Evolutionary conservation across 1,139 yeast species (phyloP).

Genomic region (Scheffersomyces stambukii): DNA sequence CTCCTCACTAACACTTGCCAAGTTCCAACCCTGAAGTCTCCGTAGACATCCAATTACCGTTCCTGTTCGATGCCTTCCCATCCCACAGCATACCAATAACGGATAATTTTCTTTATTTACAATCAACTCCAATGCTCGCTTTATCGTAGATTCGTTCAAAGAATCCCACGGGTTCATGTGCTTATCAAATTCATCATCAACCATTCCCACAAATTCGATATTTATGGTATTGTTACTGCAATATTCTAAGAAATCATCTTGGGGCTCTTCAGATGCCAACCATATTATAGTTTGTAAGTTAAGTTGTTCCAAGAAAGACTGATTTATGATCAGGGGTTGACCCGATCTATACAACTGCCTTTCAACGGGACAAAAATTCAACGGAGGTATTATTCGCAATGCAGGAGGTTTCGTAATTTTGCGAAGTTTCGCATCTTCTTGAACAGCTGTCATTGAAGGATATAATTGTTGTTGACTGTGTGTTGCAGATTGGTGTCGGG

Average conservation of each 20-base stretch:
- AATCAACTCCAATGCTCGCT: constrained; percentile 72
- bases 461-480: constrained; percentile 2
- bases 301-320: constrained; percentile 73
- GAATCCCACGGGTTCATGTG: constrained; percentile 86
- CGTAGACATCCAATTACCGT: constrained; percentile 92
- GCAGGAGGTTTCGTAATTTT: constrained; percentile 44
- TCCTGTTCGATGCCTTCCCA: constrained; percentile 97
- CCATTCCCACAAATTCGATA: constrained; percentile 63
- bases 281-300: constrained; percentile 79
- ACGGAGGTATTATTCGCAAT: constrained; percentile 80
- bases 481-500: constrained; percentile 5
- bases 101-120: constrained; percentile 75
- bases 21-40: constrained; percentile 90
- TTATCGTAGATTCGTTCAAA: constrained; percentile 77
- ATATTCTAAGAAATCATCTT: constrained; percentile 78
- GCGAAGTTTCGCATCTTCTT: constrained; percentile 9
- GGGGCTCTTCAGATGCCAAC: constrained; percentile 95
- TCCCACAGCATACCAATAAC: constrained; percentile 86
- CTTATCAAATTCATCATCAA: constrained; percentile 36
- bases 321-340: constrained; percentile 94
- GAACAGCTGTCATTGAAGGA: background rate
- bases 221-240: constrained; percentile 69
- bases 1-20: constrained; percentile 91
- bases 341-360: constrained; percentile 82
- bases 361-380: constrained; percentile 94